Percentiles rank a stretch among this genome's conserved stretches.
These are phyloP conservation scores for Phtheirospermum japonicum DNA, from an alignment of 257 asterid genomes.

Conservation along the genomic window DNA sequence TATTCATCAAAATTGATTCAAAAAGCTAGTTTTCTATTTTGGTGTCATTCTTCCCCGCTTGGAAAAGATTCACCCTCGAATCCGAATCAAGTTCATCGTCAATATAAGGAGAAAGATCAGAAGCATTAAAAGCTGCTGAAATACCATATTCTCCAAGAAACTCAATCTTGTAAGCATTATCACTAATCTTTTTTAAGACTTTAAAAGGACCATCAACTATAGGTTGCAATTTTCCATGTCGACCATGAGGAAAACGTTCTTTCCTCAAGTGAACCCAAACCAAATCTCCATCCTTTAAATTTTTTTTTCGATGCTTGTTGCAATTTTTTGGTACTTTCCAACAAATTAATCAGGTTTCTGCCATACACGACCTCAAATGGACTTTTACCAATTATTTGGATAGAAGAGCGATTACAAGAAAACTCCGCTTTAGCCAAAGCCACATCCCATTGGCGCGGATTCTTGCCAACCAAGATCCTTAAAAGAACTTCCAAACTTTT, in stretches of 20 bases:
- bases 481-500: not conserved
- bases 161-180: too few species aligned
- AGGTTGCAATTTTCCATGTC: not conserved
- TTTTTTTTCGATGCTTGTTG: not conserved
- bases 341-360: not conserved
- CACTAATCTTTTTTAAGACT: not conserved
- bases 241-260: too few species aligned
- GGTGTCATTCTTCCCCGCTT: too few species aligned
- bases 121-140: too few species aligned
- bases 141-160: too few species aligned
- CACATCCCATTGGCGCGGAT: not conserved
- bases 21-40: too few species aligned
- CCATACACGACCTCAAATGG: not conserved
- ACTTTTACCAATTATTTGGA: too few species aligned
- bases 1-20: too few species aligned
- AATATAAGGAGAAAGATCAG: too few species aligned
- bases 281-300: not conserved
- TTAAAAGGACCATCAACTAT: not conserved
- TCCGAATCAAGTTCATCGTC: too few species aligned
- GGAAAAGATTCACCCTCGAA: too few species aligned
- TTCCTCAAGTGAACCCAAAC: too few species aligned
- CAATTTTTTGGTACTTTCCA: not conserved
- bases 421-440: not conserved
- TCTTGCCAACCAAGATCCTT: not conserved
- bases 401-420: not conserved